A percentile compares a stretch with the other conserved stretches of the same genome.
These are phyloP conservation scores for Stephania yunnanensis DNA, from an alignment of 164 flowering plant species.

Conservation along the genomic window DNA sequence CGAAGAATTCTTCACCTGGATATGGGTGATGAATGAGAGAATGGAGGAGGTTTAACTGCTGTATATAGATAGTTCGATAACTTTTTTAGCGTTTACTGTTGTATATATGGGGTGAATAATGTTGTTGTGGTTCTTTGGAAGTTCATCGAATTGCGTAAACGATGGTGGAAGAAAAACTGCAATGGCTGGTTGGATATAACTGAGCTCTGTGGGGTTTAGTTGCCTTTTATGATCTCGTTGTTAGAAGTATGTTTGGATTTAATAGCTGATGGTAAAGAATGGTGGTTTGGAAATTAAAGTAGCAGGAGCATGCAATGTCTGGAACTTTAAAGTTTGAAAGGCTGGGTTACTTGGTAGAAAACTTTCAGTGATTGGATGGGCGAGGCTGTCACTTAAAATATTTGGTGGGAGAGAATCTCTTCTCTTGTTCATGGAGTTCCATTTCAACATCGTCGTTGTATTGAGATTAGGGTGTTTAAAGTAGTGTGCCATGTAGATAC, in stretches of 20 bases:
- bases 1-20: conserved; percentile 93
- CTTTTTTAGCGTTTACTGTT: conserved; percentile 26
- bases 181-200: conserved; percentile 3
- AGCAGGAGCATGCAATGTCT: background rate
- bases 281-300: background rate
- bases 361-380: background rate
- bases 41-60: conserved; percentile 19
- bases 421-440: conserved; percentile 7
- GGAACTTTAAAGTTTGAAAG: background rate
- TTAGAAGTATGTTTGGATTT: background rate
- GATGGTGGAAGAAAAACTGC: conserved; percentile 13
- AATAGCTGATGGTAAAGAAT: background rate
- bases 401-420: conserved; percentile 2
- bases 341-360: background rate
- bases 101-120: conserved; percentile 45
- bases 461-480: conserved; percentile 14
- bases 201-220: background rate
- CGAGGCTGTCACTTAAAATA: background rate
- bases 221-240: background rate
- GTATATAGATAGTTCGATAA: conserved; percentile 36
- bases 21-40: conserved; percentile 38
- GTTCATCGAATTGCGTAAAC: conserved; percentile 17
- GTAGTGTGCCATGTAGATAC: conserved; percentile 24
- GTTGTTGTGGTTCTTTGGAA: conserved; percentile 7
- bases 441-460: background rate